Conservation (phyloP, 1,139 yeast species). For the Yamadazyma sp. region DNA sequence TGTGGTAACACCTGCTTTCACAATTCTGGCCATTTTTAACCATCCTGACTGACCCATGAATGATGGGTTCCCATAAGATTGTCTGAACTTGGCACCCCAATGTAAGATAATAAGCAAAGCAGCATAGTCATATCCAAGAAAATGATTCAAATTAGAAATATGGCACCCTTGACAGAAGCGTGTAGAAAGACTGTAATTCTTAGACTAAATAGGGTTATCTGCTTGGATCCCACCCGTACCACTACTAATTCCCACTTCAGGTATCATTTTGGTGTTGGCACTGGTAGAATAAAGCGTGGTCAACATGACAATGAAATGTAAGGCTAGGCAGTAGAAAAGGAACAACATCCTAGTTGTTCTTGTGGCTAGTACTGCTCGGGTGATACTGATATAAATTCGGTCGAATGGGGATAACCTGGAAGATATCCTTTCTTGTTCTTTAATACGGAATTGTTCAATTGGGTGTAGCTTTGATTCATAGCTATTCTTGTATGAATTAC, state of each 20-base stretch:
- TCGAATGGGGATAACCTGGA: conserved; percentile 77
- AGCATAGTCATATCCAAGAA: too few species aligned
- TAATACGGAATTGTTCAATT: conserved; percentile 75
- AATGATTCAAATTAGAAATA: too few species aligned
- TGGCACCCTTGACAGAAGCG: too few species aligned
- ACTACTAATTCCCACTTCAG: conserved; percentile 48
- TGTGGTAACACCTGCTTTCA: too few species aligned
- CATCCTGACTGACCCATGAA: too few species aligned
- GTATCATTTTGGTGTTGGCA: conserved; percentile 44
- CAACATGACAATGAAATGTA: conserved; percentile 73
- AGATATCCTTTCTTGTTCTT: conserved; percentile 75
- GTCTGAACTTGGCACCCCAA: too few species aligned
- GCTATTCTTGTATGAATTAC: conserved; percentile 53
- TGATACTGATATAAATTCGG: conserved; percentile 70
- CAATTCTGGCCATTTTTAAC: too few species aligned
- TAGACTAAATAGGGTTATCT: background rate
- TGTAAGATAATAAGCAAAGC: too few species aligned
- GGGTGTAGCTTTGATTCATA: conserved; percentile 86
- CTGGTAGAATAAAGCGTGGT: conserved; percentile 61
- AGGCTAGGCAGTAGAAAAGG: conserved; percentile 67
- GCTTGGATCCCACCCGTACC: conserved; percentile 44
- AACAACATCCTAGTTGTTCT: conserved; percentile 72
- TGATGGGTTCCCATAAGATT: too few species aligned
- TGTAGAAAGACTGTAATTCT: too few species aligned
- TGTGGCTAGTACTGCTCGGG: conserved; percentile 73